These are phyloP conservation scores for Antarctomyces pellizariae DNA, from an alignment of 495 filamentous ascomycete genomes.

Conservation along the genomic window DNA sequence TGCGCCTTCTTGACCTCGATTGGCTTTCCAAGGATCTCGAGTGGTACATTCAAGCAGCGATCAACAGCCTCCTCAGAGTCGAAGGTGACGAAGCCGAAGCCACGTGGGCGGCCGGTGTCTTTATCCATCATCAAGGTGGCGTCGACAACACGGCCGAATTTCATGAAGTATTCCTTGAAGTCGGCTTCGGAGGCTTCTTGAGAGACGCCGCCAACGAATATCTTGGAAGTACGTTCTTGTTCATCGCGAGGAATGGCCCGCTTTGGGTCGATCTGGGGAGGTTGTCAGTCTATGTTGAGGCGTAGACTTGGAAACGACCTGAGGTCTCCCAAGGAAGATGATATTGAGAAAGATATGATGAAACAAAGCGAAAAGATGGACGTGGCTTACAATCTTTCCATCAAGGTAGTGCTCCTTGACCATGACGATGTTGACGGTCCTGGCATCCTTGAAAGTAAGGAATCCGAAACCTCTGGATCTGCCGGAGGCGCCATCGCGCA, in stretches of 20 bases:
- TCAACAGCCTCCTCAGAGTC: conserved; percentile 92
- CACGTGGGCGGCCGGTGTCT: conserved; percentile 82
- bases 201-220: conserved; percentile 93
- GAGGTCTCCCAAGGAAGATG: too few species aligned
- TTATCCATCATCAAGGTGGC: conserved; percentile 99
- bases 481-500: conserved; percentile 86
- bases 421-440: conserved; percentile 97
- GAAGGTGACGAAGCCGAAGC: conserved; percentile 98
- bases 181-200: conserved; percentile 91
- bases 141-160: conserved; percentile 89
- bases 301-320: conserved; percentile 1
- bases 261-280: conserved; percentile 80
- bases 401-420: conserved; percentile 97
- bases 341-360: conserved; percentile 2
- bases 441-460: conserved; percentile 89
- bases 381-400: conserved; percentile 74
- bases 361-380: conserved; percentile 4
- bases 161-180: conserved; percentile 88
- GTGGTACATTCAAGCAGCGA: conserved; percentile 49
- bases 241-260: conserved; percentile 93
- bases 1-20: conserved; percentile 98
- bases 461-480: conserved; percentile 93
- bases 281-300: conserved; percentile 7
- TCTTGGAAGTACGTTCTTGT: conserved; percentile 93
- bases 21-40: conserved; percentile 81